Evolutionary conservation across 441 rosid genomes (phyloP).

Genomic region (Pelargonium australe): DNA sequence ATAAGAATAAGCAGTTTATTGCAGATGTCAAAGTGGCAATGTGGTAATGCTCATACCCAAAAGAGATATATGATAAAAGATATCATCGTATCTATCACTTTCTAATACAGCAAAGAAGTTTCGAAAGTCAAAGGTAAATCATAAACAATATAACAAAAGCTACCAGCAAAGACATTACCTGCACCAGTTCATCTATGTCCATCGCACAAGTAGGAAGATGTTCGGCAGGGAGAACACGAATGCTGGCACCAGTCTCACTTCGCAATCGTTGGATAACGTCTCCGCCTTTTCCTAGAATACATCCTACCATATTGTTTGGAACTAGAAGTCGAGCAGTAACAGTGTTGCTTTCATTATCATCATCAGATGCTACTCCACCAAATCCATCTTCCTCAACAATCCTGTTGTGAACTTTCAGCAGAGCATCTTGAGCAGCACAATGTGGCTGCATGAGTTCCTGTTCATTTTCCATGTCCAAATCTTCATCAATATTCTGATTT

Average conservation of each 20-base stretch:
- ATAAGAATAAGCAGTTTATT: background rate
- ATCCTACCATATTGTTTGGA: slow-evolving; percentile 52
- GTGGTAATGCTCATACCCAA: background rate
- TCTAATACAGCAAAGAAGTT: background rate
- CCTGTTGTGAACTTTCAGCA: slow-evolving; percentile 47
- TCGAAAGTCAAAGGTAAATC: background rate
- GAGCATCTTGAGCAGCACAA: slow-evolving; percentile 67
- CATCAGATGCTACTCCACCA: slow-evolving; percentile 39
- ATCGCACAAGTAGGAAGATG: slow-evolving; percentile 51
- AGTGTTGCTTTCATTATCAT: slow-evolving; percentile 31
- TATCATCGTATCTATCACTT: background rate
- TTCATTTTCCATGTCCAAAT: slow-evolving; percentile 22
- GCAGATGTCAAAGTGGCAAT: background rate
- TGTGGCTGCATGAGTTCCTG: slow-evolving; percentile 31
- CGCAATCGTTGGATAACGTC: slow-evolving; percentile 52
- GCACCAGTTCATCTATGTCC: slow-evolving; percentile 53
- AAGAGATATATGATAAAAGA: background rate
- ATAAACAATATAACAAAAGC: slow-evolving; percentile 7
- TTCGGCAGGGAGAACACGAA: slow-evolving; percentile 49
- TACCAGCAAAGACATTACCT: slow-evolving; percentile 29
- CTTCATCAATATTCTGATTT: slow-evolving; percentile 23
- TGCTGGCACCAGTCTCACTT: slow-evolving; percentile 46
- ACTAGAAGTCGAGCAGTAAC: slow-evolving; percentile 49
- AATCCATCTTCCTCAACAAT: slow-evolving; percentile 42
- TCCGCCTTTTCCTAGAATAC: slow-evolving; percentile 52